Percentiles rank a stretch among this genome's conserved stretches.
phyloP scores from a whole-genome alignment of 176 grass and related monocot species.

The Zizania latifolia region DNA sequence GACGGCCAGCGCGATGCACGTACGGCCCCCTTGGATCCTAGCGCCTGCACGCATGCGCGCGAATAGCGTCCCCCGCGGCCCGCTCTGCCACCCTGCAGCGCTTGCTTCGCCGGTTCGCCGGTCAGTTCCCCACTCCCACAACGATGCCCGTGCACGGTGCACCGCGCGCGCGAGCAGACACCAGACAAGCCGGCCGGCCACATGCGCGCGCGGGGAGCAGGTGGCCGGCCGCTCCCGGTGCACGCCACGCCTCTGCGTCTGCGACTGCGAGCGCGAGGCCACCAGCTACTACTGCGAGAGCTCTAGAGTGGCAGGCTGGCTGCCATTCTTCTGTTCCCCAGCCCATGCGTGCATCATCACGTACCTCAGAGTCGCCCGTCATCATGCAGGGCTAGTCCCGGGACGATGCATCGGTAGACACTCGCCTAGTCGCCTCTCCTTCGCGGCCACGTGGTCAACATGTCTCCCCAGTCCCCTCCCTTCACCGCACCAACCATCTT shows the following conservation, averaged over 20 bases:
- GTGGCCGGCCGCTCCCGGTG: background rate
- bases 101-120: background rate
- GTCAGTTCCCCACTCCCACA: background rate
- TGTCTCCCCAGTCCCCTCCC: background rate
- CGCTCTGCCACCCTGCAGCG: background rate
- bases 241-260: background rate
- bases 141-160: slow-evolving; percentile 7
- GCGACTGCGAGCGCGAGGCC: no score
- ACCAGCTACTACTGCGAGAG: background rate
- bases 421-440: background rate
- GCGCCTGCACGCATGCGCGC: background rate
- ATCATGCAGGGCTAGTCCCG: slow-evolving; percentile 12
- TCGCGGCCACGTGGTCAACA: background rate
- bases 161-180: slow-evolving; percentile 1
- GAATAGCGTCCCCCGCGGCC: no score
- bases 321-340: background rate
- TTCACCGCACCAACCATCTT: background rate
- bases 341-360: slow-evolving; percentile 39
- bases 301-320: background rate
- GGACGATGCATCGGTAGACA: no score
- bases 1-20: background rate
- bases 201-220: slow-evolving; percentile 2
- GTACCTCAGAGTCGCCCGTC: background rate
- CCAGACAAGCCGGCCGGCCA: slow-evolving; percentile 33
- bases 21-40: background rate